A percentile compares a stretch with the other conserved stretches of the same genome.
phyloP scores from a whole-genome alignment of 495 filamentous ascomycete genomes.

The Aspergillus coremiiformis region DNA sequence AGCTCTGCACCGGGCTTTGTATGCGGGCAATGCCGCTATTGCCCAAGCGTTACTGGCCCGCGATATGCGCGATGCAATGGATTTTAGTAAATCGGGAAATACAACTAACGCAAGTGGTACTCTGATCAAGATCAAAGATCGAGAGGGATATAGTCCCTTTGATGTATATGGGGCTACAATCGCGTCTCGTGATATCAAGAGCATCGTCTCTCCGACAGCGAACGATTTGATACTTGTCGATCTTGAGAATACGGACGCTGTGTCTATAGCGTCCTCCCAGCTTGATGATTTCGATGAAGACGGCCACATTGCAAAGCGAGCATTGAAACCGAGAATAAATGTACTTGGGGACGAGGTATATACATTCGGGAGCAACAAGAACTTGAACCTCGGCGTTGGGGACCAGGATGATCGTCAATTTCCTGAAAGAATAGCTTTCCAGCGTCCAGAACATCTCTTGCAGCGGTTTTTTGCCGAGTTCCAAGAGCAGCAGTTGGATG shows the following conservation, averaged over 20 bases:
- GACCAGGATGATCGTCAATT: conserved; percentile 91
- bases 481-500: conserved; percentile 31
- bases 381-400: conserved; percentile 82
- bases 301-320: conserved; percentile 12
- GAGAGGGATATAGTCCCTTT: conserved; percentile 88
- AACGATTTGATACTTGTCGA: conserved; percentile 13
- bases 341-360: conserved; percentile 77
- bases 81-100: conserved; percentile 39
- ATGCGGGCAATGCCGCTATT: conserved; percentile 84
- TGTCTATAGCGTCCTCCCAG: conserved; percentile 30
- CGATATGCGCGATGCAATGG: conserved; percentile 59
- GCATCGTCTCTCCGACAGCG: conserved; percentile 16
- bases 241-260: conserved; percentile 26
- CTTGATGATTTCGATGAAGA: conserved; percentile 33
- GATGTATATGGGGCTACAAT: conserved; percentile 85
- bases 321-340: conserved; percentile 27
- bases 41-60: conserved; percentile 71
- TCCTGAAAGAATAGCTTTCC: conserved; percentile 71
- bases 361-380: conserved; percentile 92
- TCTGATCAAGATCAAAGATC: conserved; percentile 90
- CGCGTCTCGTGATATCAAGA: conserved; percentile 47
- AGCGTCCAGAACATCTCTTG: conserved; percentile 74
- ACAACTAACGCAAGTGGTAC: conserved; percentile 46
- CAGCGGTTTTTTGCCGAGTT: conserved; percentile 59
- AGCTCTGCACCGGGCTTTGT: conserved; percentile 83